These are phyloP conservation scores for Antitrichia curtipendula DNA, from an alignment of 225 moss, liverwort and hornwort genomes.

Conservation along the genomic window DNA sequence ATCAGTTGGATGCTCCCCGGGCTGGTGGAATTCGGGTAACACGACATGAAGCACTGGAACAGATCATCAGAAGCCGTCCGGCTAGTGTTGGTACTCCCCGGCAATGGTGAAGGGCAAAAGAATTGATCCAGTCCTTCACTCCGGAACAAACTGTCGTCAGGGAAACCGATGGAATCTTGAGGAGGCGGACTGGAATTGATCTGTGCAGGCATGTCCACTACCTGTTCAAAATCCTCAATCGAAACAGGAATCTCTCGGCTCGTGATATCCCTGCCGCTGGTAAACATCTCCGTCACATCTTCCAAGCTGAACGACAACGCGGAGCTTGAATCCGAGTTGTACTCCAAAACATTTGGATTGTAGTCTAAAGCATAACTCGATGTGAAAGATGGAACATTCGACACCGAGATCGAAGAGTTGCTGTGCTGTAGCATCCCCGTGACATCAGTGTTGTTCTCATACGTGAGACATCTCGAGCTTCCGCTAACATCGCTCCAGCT, in stretches of 20 bases:
- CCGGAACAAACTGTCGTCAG: neutral
- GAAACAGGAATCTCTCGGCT: neutral
- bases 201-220: neutral
- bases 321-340: conserved; percentile 1
- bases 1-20: conserved; percentile 3
- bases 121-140: neutral
- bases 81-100: neutral
- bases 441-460: neutral
- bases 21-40: neutral
- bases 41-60: neutral
- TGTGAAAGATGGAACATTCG: neutral
- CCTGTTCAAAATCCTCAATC: neutral
- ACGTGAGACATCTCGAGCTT: neutral
- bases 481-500: neutral
- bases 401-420: neutral
- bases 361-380: neutral
- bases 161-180: neutral
- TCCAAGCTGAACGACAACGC: conserved; percentile 2
- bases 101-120: neutral
- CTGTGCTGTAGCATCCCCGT: neutral
- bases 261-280: neutral
- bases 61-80: conserved; percentile 10
- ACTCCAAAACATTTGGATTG: neutral
- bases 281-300: neutral
- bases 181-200: conserved; percentile 2